Evolutionary conservation across 495 filamentous ascomycete species (phyloP).

Genomic region (Staphylotrichum tortipilum): DNA sequence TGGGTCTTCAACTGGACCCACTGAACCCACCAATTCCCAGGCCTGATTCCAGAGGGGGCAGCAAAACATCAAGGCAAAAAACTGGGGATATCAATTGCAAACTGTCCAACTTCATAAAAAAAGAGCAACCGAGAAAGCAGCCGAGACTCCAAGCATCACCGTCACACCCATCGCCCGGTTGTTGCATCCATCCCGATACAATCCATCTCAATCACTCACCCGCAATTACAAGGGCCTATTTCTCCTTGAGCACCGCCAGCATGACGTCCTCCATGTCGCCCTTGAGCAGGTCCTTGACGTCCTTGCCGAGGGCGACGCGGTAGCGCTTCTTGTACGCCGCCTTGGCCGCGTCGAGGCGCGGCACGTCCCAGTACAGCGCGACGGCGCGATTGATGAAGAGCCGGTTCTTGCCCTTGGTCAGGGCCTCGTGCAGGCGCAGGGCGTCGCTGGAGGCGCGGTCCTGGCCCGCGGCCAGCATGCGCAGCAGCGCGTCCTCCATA

Average conservation of each 20-base stretch:
- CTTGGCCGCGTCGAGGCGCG: neutral
- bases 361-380: neutral
- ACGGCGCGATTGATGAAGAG: neutral
- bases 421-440: neutral
- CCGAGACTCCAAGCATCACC: too few species aligned
- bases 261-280: neutral
- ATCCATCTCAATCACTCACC: too few species aligned
- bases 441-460: neutral
- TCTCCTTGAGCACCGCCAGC: neutral
- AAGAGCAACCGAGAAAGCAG: too few species aligned
- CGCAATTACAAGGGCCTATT: neutral
- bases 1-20: too few species aligned
- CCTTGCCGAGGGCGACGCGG: neutral
- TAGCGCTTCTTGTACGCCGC: neutral
- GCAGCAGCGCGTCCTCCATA: slow-evolving; percentile 4
- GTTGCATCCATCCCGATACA: too few species aligned
- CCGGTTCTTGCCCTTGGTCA: neutral
- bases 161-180: too few species aligned
- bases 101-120: too few species aligned
- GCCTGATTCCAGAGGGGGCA: too few species aligned
- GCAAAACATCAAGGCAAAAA: too few species aligned
- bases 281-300: neutral
- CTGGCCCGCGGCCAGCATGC: neutral
- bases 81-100: too few species aligned
- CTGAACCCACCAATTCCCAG: too few species aligned